Evolutionary conservation across 371 early-diverging fungal species (phyloP), one percentile per base, ranked within the genome.

Genomic region (Rhizoclosmatium hyalinum): DNA sequence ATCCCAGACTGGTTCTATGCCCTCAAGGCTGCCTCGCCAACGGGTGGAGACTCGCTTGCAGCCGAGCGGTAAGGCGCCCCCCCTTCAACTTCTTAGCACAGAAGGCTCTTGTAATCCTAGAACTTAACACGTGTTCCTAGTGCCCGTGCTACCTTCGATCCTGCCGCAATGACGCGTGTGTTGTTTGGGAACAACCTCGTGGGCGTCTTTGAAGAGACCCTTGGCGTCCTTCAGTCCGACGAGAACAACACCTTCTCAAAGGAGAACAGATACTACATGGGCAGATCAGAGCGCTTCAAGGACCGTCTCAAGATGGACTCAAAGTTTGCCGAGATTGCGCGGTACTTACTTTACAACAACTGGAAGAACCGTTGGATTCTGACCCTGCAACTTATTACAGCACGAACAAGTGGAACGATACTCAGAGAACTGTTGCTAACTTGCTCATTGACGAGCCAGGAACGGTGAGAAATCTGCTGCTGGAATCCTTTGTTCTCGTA

Each of bases 381-480:
- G 6, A 21, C 17, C 32, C 21, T 39, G 8, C 42, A 21, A 39
- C 42, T 41, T 14, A 12, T 10, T 50, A 75, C 44, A 81, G 80
- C 50, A 70, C 83, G 55, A 71, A 80, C 65, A 82, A 81, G 2
- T 77, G 83, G 70, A 80, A 81, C 41, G 79, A 81, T 3, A 78
- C 78, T 19, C 81, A 79, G 73, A 55, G 76, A 1, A 75, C 77
- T 24, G 73, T 79, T 61, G 77, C 79, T 68, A 83, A 79, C 50
- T 50, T 72, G 64, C 77, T 83, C 55, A 73, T 86, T n/a, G 86
- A 85, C 66, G 86, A 86, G 44, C 83, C 82, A 19, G 79, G 84
- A 46, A 82, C 86, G 21, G 68, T 68, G 14, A 68, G 65, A 19
- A 10, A 42, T 21, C 14, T 21, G 12, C 8, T n/a, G 32, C 32